Base-by-base conservation (phyloP, 2,329 filamentous ascomycete genomes). In the Eutypella sp. region DNA sequence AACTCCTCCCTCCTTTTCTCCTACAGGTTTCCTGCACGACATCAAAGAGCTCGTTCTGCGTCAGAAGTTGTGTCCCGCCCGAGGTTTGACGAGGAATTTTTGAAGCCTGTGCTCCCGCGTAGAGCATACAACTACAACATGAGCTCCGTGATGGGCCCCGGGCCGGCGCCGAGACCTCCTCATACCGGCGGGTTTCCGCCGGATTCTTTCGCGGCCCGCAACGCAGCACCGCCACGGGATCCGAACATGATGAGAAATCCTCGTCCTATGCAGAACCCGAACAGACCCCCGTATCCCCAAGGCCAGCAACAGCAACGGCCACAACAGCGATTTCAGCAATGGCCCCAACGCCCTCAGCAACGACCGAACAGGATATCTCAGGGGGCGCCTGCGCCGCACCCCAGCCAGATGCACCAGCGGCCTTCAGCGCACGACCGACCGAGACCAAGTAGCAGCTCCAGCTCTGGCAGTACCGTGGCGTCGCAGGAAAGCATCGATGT, bases 371-470 rank as follows among this genome's bases (percentile, higher is more conserved):
- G 27, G 24, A 38, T n/a, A 25, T n/a, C 25, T 4, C 40, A 40
- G 34, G 38, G 40, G 13, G 25, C 60, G 3, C 44, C 56, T 3
- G 49, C 56, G 40, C 50, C 55, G 13, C 58, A 59, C 41, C 61
- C 61, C 46, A 58, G 59, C 20, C 61, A 61, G 44, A 61, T 64
- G 47, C 60, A 62, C 31, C 45, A 52, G 29, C 56, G 58, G 34
- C 49, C 60, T n/a, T 42, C 45, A 1, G 50, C 51, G 37, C 58
- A 58, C 45, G 52, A 59, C 39, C 55, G 59, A 38, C 44, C 50
- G 41, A 54, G 60, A 45, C 44, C 57, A 2, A 59, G 46, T 37
- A 57, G 49, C 49, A 54, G 53, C 43, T 53, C 61, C n/a, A 58
- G 53, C 34, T 45, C 47, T 33, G 45, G 48, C 9, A 63, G 60